Evolutionary conservation across 257 asterid species (phyloP).

Genomic region (Fraxinus pennsylvanica): DNA sequence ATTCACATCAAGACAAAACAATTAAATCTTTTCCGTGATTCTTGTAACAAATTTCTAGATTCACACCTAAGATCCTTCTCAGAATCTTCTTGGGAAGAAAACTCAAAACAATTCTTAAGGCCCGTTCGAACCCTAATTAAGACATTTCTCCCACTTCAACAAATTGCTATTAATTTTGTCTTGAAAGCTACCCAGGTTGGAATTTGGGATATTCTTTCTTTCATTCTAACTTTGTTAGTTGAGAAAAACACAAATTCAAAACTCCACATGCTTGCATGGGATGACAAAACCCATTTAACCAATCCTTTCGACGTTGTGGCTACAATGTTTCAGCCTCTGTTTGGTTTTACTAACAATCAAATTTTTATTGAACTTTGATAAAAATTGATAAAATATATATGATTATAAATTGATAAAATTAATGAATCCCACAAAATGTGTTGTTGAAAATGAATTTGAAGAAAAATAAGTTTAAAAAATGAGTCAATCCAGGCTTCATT

Average conservation of each 20-base stretch:
- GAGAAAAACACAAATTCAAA: neutral
- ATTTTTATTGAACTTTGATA: too few species aligned
- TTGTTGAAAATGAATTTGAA: too few species aligned
- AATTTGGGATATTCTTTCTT: neutral
- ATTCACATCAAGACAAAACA: neutral
- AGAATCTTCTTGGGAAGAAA: too few species aligned
- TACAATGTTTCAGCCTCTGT: neutral
- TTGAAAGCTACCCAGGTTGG: neutral
- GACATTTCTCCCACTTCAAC: constrained; percentile 32
- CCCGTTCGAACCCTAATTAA: constrained; percentile 22
- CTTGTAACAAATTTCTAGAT: neutral
- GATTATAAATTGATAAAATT: too few species aligned
- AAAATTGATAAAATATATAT: too few species aligned
- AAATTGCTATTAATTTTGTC: neutral
- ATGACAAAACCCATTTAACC: neutral
- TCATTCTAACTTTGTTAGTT: neutral
- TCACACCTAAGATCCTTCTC: too few species aligned
- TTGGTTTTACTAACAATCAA: neutral
- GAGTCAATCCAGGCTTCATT: too few species aligned
- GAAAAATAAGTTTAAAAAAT: too few species aligned
- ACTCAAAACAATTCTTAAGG: neutral
- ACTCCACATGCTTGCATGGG: constrained; percentile 16
- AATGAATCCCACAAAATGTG: too few species aligned
- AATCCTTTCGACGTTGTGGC: neutral
- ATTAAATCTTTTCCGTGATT: neutral